Evolutionary conservation across 805 yeast genomes (phyloP).

Genomic region (Lipomyces starkeyi): DNA sequence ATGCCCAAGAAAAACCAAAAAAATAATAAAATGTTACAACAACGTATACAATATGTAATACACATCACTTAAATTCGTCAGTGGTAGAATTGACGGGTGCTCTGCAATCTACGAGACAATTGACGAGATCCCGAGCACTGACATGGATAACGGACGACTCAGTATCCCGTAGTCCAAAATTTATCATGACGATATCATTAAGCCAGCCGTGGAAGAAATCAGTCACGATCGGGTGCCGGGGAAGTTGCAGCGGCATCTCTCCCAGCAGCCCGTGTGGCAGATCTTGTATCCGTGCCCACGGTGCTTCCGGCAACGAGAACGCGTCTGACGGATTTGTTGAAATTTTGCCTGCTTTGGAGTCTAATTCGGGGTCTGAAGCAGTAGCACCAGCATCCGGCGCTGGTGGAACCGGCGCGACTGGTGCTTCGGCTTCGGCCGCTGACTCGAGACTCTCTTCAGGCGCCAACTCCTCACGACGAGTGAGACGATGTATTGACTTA

Average conservation of each 20-base stretch:
- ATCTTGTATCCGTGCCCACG: slow-evolving; percentile 65
- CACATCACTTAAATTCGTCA: not conserved
- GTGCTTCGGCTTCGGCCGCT: not conserved
- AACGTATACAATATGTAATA: not conserved
- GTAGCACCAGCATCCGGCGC: not conserved
- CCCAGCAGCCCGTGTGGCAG: not conserved
- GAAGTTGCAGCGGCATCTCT: slow-evolving; percentile 3
- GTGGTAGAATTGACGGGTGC: not conserved
- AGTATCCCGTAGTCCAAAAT: slow-evolving; percentile 25
- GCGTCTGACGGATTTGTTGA: slow-evolving; percentile 82
- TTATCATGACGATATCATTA: slow-evolving; percentile 30
- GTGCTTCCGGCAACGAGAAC: slow-evolving; percentile 65
- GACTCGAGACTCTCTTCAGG: not conserved
- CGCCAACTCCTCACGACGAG: not conserved
- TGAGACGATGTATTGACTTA: not conserved
- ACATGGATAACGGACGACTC: slow-evolving; percentile 25
- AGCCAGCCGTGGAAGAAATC: slow-evolving; percentile 35
- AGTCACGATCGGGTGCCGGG: slow-evolving; percentile 23
- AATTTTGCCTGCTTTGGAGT: not conserved
- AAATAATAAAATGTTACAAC: not conserved
- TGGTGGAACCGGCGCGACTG: not conserved
- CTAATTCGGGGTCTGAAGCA: not conserved
- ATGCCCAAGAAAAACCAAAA: not conserved
- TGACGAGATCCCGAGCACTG: slow-evolving; percentile 24
- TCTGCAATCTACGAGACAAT: slow-evolving; percentile 21